Evolutionary conservation across 2,329 filamentous ascomycete genomes (phyloP).

Genomic region (Beauveria asiatica): DNA sequence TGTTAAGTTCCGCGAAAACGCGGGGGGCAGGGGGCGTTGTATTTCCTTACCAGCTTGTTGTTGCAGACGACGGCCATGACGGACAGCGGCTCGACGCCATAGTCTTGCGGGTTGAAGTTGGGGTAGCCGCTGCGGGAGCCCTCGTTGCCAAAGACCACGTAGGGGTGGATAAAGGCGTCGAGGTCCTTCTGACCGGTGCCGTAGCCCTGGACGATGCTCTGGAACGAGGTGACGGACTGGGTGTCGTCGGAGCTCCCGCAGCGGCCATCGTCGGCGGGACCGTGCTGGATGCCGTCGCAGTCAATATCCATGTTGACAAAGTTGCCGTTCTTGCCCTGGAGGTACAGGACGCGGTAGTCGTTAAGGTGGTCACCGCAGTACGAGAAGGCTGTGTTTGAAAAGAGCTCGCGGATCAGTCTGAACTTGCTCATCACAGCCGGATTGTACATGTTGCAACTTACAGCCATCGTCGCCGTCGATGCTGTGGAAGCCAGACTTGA

Average conservation of each 20-base stretch:
- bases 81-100: slow-evolving; percentile 36
- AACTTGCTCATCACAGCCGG: too few species aligned
- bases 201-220: slow-evolving; percentile 28
- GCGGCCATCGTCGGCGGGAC: slow-evolving; percentile 32
- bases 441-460: slow-evolving; percentile 15
- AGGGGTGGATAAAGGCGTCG: slow-evolving; percentile 37
- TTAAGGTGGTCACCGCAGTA: slow-evolving; percentile 40
- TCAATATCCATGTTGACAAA: slow-evolving; percentile 51
- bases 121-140: slow-evolving; percentile 19
- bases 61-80: slow-evolving; percentile 43
- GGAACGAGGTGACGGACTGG: slow-evolving; percentile 40
- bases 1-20: slow-evolving; percentile 17
- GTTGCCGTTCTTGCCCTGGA: slow-evolving; percentile 32
- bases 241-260: slow-evolving; percentile 36
- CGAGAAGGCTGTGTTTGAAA: neutral
- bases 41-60: slow-evolving; percentile 23
- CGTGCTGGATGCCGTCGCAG: slow-evolving; percentile 43
- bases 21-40: too few species aligned
- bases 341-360: slow-evolving; percentile 36
- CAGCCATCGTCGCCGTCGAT: slow-evolving; percentile 27
- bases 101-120: slow-evolving; percentile 27
- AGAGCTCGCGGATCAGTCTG: neutral
- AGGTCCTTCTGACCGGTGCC: slow-evolving; percentile 27
- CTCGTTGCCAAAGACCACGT: slow-evolving; percentile 41
- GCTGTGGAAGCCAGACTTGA: slow-evolving; percentile 34